Evolutionary conservation across 352 stramenopile species (phyloP), one percentile per base, ranked within the genome.

Genomic region (Globisporangium spinosum): DNA sequence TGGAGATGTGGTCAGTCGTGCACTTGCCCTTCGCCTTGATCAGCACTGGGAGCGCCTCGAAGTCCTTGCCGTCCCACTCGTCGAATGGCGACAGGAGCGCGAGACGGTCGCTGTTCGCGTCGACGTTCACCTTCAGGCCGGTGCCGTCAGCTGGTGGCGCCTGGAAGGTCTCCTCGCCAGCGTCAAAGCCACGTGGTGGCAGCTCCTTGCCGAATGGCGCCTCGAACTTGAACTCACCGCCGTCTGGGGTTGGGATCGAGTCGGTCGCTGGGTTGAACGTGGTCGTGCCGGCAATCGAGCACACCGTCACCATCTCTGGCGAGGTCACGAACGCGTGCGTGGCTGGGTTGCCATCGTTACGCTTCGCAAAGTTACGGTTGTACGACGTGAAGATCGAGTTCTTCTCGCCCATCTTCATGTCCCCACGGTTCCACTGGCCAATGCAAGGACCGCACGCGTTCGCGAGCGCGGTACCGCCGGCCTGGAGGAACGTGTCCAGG

Each of bases 1-100:
- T 97, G 70, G 85, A 96, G 70, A 98, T 98, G 83, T 98, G 93
- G 72, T 98, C 93, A 27, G 93, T 98, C 43, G 93, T 98, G 90
- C 93, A 98, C 83, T 98, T 98, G 75, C 93, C 93, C 89, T 97
- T 96, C 54, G 92, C 90, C 85, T 98, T 98, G 77, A 98, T 98
- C 59, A 98, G 76, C 70, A 98, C 91, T 23, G 86, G 89, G 77
- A 97, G 82, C 70, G 87, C 72, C 58, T 82, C 77, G 32, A 97
- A 77, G 76, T 97, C 91, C 77, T 96, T 91, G 57, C 92, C 92
- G 70, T 91, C 77, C 92, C 92, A 98, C 62, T 78, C 78, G 65
- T 96, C 83, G 73, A 98, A 98, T 15, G 92, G 73, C 66, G 85
- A 75, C 32, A 98, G 77, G 22, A 98, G 83, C 38, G 91, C 89